Percentiles rank a stretch among this genome's conserved stretches.
Evolutionary conservation across 352 stramenopile genomes (phyloP).

Genomic region (Phytophthora pistaciae): DNA sequence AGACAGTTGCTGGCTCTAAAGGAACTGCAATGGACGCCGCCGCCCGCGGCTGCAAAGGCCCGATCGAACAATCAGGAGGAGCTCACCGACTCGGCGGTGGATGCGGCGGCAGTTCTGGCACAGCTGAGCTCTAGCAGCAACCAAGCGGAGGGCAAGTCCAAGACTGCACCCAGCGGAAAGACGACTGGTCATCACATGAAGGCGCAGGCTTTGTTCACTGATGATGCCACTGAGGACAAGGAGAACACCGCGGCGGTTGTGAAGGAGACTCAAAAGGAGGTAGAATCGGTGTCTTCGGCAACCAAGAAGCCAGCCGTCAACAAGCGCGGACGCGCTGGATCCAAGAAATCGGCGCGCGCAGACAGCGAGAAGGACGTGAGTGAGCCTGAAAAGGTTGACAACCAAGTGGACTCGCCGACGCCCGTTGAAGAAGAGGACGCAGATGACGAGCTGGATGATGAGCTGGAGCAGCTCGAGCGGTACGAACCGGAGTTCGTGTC

Average conservation of each 20-base stretch:
- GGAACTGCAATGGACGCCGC: constrained; percentile 68
- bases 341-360: constrained; percentile 18
- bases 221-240: constrained; percentile 23
- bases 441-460: constrained; percentile 37
- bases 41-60: constrained; percentile 14
- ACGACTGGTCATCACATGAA: constrained; percentile 40
- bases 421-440: constrained; percentile 17
- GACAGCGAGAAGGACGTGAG: constrained; percentile 9
- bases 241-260: constrained; percentile 7
- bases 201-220: constrained; percentile 44
- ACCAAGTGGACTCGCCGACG: constrained; percentile 10
- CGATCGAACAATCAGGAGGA: constrained; percentile 20
- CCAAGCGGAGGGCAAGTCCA: constrained; percentile 13
- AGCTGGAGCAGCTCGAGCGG: constrained; percentile 50
- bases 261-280: constrained; percentile 10
- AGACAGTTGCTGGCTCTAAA: constrained; percentile 52
- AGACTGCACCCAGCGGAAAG: constrained; percentile 10
- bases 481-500: constrained; percentile 51
- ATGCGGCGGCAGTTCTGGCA: constrained; percentile 30
- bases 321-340: constrained; percentile 22
- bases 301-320: constrained; percentile 14
- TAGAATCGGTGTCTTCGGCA: not conserved
- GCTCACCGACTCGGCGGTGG: constrained; percentile 24
- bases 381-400: constrained; percentile 5
- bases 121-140: constrained; percentile 28